Conservation (phyloP, 1,284 basidiomycete genomes). For the Malassezia yamatoensis region DNA sequence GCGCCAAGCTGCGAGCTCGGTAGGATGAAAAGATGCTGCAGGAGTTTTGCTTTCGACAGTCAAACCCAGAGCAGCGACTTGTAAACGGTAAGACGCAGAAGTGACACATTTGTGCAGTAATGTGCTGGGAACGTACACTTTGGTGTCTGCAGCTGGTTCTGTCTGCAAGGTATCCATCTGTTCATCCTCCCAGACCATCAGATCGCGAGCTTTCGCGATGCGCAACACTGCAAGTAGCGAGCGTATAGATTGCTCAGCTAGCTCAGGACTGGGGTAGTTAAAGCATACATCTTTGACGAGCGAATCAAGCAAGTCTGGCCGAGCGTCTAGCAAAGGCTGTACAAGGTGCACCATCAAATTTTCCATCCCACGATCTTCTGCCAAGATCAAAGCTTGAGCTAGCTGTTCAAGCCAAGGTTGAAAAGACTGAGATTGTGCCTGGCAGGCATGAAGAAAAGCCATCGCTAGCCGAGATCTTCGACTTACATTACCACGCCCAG, state of each 20-base stretch:
- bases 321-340: slow-evolving; percentile 10
- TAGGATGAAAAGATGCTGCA: slow-evolving; percentile 18
- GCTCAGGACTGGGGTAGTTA: background rate
- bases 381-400: background rate
- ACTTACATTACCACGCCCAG: slow-evolving; percentile 9
- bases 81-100: slow-evolving; percentile 24
- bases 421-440: no score
- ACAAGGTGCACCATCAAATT: slow-evolving; percentile 15
- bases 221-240: slow-evolving; percentile 8
- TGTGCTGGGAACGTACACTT: slow-evolving; percentile 19
- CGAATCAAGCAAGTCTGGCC: background rate
- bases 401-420: slow-evolving; percentile 6
- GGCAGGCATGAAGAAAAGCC: background rate
- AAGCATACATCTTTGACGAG: background rate
- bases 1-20: slow-evolving; percentile 24
- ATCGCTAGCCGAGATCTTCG: slow-evolving; percentile 11
- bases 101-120: slow-evolving; percentile 26
- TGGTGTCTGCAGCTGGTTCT: background rate
- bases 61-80: slow-evolving; percentile 28
- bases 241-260: background rate
- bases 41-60: slow-evolving; percentile 33
- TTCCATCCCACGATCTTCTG: slow-evolving; percentile 11
- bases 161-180: background rate
- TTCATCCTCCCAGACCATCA: slow-evolving; percentile 1
- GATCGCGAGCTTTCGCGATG: slow-evolving; percentile 8